Conservation (phyloP, 805 yeast genomes). For the Kuraishia hungarica region DNA sequence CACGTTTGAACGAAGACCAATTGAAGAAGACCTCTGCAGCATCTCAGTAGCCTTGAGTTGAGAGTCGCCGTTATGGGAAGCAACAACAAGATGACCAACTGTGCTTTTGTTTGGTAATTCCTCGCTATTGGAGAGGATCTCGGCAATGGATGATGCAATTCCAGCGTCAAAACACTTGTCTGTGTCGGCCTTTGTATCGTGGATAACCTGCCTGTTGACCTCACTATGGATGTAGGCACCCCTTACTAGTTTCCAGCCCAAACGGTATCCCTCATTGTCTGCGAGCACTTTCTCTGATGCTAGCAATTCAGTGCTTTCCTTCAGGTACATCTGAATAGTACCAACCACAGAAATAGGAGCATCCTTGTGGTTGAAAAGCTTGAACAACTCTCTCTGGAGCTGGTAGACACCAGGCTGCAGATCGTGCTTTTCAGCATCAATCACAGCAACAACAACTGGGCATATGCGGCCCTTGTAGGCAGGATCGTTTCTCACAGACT, state of each 20-base stretch:
- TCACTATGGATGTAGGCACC: conserved; percentile 96
- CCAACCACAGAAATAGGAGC: conserved; percentile 69
- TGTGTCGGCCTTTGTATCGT: conserved; percentile 70
- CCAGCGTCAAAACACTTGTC: conserved; percentile 72
- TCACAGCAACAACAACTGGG: conserved; percentile 68
- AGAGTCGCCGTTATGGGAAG: conserved; percentile 83
- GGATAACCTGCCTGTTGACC: conserved; percentile 64
- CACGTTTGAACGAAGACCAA: conserved; percentile 44
- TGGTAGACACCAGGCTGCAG: conserved; percentile 89
- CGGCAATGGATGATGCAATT: conserved; percentile 49
- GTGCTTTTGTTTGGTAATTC: conserved; percentile 31
- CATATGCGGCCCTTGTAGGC: conserved; percentile 56
- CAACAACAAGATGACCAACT: conserved; percentile 78
- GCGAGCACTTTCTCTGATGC: conserved; percentile 61
- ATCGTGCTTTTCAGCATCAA: conserved; percentile 89
- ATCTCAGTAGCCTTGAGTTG: conserved; percentile 60
- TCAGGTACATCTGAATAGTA: conserved; percentile 86
- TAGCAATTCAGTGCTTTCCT: conserved; percentile 57
- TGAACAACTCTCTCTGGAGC: conserved; percentile 74
- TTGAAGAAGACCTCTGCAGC: conserved; percentile 18
- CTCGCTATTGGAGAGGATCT: conserved; percentile 34
- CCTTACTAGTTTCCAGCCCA: conserved; percentile 86
- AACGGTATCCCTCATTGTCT: conserved; percentile 46
- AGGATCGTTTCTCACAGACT: conserved; percentile 25
- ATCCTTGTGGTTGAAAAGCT: conserved; percentile 55